Evolutionary conservation across 148 eudicot species (phyloP).

Genomic region (Camellia japonica): DNA sequence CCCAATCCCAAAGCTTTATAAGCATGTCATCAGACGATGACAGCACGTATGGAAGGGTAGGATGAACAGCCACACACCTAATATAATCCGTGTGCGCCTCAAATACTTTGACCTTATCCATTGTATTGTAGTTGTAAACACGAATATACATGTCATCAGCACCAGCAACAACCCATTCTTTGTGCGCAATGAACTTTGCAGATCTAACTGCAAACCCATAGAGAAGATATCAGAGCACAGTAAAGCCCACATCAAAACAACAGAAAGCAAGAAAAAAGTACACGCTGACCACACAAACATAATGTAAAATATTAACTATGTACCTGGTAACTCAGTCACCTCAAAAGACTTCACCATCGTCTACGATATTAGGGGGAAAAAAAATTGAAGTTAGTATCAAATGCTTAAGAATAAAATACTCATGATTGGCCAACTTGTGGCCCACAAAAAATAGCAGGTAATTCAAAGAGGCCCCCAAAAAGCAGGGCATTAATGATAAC

Average conservation of each 20-base stretch:
- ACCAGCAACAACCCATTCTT: conserved; percentile 98
- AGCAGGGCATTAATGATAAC: no score
- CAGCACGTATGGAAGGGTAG: conserved; percentile 86
- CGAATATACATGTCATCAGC: conserved; percentile 89
- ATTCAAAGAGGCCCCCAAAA: no score
- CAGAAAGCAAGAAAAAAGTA: conserved; percentile 1
- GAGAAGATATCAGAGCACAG: conserved; percentile 1
- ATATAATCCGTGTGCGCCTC: conserved; percentile 94
- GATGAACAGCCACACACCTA: conserved; percentile 93
- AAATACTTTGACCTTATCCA: conserved; percentile 83
- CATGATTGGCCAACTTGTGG: no score
- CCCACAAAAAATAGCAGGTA: no score
- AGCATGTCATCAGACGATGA: conserved; percentile 99
- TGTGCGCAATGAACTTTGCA: conserved; percentile 78
- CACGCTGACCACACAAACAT: background rate
- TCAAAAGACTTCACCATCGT: no score
- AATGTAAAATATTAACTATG: no score
- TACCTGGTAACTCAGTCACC: no score
- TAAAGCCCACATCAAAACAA: conserved; percentile 14
- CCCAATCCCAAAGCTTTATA: conserved; percentile 99
- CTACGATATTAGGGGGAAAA: no score
- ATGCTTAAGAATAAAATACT: no score
- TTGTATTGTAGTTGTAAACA: conserved; percentile 84
- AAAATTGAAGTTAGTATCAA: no score
- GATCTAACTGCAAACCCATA: conserved; percentile 63